Evolutionary conservation across 2,329 filamentous ascomycete species (phyloP).

Genomic region (Myriosclerotinia curreyana): DNA sequence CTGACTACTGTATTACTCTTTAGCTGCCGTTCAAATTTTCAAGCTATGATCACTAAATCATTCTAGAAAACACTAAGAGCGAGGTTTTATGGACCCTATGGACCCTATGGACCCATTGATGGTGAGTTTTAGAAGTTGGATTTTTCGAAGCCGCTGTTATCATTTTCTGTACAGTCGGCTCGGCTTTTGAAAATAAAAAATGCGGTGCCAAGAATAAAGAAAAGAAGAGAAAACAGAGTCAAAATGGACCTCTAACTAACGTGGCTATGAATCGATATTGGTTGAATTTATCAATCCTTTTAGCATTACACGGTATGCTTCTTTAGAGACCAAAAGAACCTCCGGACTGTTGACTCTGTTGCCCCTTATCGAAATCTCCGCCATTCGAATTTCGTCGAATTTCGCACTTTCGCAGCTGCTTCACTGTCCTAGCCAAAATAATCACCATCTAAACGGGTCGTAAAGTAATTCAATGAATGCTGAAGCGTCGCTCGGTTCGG

Average conservation of each 20-base stretch:
- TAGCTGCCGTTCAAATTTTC: neutral
- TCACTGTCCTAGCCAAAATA: no score
- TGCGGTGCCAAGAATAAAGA: neutral
- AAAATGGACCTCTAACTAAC: no score
- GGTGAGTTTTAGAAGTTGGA: neutral
- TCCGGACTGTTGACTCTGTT: neutral
- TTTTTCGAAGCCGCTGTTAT: neutral
- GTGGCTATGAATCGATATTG: neutral
- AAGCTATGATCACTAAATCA: neutral
- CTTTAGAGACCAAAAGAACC: neutral
- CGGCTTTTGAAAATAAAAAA: neutral
- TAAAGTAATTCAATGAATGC: neutral
- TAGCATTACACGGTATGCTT: neutral
- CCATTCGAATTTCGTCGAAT: no score
- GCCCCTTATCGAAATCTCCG: neutral
- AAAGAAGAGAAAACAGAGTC: no score
- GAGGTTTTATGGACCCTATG: no score
- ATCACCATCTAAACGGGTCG: neutral
- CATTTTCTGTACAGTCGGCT: neutral
- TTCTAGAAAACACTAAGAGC: constrained; percentile 13
- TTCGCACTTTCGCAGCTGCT: no score
- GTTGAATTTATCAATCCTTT: neutral
- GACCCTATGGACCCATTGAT: no score
- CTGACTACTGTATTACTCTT: neutral
- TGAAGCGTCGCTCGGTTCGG: neutral